A percentile compares a stretch with the other conserved stretches of the same genome.
These are phyloP conservation scores for Ehretia macrophylla DNA, from an alignment of 257 asterid species.

Conservation along the genomic window DNA sequence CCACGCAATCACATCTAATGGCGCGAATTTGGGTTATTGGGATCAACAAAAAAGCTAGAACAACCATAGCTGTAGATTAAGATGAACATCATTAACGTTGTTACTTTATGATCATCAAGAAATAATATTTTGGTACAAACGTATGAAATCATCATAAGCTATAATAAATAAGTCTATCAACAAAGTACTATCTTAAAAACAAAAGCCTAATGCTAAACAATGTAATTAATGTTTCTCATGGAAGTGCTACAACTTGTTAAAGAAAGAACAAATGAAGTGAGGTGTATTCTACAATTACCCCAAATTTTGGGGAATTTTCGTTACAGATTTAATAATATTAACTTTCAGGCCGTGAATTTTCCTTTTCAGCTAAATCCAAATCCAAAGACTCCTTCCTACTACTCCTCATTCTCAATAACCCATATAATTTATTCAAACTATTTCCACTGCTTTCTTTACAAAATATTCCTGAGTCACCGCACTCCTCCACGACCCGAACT, in stretches of 20 bases:
- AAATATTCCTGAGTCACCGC: slow-evolving; percentile 35
- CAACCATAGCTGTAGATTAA: not conserved
- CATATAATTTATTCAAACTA: slow-evolving; percentile 62
- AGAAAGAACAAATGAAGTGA: not conserved
- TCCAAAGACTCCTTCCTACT: slow-evolving; percentile 54
- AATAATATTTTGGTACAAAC: not conserved
- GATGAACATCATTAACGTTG: not conserved
- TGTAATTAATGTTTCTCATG: no score
- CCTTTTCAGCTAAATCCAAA: slow-evolving; percentile 43
- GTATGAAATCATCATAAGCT: not conserved
- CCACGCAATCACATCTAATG: no score
- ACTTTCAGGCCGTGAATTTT: slow-evolving; percentile 25
- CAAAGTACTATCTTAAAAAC: not conserved
- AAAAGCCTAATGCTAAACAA: slow-evolving; percentile 3
- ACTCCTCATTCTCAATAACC: slow-evolving; percentile 57
- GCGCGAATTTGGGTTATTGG: no score
- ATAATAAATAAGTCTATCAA: not conserved
- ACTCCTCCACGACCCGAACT: slow-evolving; percentile 36
- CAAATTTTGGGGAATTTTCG: not conserved
- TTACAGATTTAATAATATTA: not conserved
- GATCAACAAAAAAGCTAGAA: not conserved
- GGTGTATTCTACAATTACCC: not conserved
- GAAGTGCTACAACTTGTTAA: not conserved
- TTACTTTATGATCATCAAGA: not conserved
- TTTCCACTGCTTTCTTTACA: slow-evolving; percentile 41